These are phyloP conservation scores for Jatropha podagrica DNA, from an alignment of 441 rosid species.

Conservation along the genomic window DNA sequence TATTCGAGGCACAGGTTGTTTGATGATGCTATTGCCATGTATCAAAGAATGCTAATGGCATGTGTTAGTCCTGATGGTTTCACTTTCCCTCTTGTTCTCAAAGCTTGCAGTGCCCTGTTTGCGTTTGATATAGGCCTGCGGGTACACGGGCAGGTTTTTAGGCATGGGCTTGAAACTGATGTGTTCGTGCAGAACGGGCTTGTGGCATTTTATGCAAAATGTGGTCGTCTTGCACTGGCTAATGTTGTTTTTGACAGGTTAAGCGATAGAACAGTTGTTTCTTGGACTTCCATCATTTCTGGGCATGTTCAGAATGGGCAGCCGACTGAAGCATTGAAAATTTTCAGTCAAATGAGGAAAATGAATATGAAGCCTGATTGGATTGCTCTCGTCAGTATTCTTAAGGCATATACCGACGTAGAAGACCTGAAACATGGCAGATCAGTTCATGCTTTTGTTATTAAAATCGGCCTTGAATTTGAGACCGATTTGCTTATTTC, in stretches of 20 bases:
- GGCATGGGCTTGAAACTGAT: slow-evolving; percentile 60
- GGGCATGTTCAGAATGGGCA: slow-evolving; percentile 71
- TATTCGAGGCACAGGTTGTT: slow-evolving; percentile 50
- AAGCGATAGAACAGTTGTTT: slow-evolving; percentile 50
- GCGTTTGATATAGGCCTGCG: slow-evolving; percentile 43
- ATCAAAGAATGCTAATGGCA: slow-evolving; percentile 49
- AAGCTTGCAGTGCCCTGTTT: slow-evolving; percentile 53
- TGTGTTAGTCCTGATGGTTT: slow-evolving; percentile 59
- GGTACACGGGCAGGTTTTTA: slow-evolving; percentile 59
- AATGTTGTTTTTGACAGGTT: slow-evolving; percentile 56
- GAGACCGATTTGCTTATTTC: slow-evolving; percentile 77
- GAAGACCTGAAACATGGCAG: slow-evolving; percentile 62
- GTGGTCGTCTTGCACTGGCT: slow-evolving; percentile 44
- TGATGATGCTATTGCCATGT: slow-evolving; percentile 47
- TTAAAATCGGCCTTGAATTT: slow-evolving; percentile 61
- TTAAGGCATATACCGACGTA: slow-evolving; percentile 63
- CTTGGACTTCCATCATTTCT: slow-evolving; percentile 78
- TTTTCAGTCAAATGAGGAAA: slow-evolving; percentile 59
- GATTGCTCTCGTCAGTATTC: slow-evolving; percentile 71
- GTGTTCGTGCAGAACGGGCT: slow-evolving; percentile 74
- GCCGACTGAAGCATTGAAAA: slow-evolving; percentile 56
- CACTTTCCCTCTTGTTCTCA: slow-evolving; percentile 59
- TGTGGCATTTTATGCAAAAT: slow-evolving; percentile 67
- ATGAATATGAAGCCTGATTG: slow-evolving; percentile 53
- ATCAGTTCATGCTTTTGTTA: slow-evolving; percentile 53